Evolutionary conservation across 1,139 yeast genomes (phyloP).

Genomic region (Pichia sorboxylosa): DNA sequence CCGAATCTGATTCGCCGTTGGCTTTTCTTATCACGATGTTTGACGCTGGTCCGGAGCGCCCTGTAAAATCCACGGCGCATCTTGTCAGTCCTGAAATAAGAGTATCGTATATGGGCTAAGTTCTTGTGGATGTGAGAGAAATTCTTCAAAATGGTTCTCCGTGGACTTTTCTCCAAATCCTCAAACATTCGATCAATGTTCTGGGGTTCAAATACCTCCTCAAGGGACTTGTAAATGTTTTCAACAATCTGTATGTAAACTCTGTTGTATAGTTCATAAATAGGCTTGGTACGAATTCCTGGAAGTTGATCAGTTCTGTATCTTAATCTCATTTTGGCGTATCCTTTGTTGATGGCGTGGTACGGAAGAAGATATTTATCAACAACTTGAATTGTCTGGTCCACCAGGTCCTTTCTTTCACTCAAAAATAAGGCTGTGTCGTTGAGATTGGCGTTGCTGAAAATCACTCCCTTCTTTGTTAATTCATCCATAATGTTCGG

Average conservation of each 20-base stretch:
- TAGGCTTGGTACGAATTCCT: conserved; percentile 14
- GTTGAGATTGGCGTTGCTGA: conserved; percentile 31
- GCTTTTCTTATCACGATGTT: too few species aligned
- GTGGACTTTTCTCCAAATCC: conserved; percentile 9
- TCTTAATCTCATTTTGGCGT: conserved; percentile 17
- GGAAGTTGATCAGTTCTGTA: conserved; percentile 15
- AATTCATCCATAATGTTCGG: conserved; percentile 23
- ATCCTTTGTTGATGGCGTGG: conserved; percentile 6
- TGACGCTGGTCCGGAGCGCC: conserved; percentile 3
- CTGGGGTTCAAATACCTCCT: conserved; percentile 4
- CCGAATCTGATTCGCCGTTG: too few species aligned
- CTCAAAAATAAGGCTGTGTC: conserved; percentile 26
- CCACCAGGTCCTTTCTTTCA: conserved; percentile 16
- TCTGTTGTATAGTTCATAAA: conserved; percentile 29
- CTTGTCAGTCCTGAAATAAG: conserved; percentile 5
- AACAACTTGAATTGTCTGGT: conserved; percentile 26
- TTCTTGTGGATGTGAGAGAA: conserved; percentile 7
- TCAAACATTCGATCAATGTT: conserved; percentile 9
- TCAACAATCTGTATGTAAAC: conserved; percentile 33
- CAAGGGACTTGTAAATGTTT: conserved; percentile 12
- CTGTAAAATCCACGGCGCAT: conserved; percentile 6
- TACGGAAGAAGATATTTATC: conserved; percentile 32
- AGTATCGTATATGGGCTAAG: conserved; percentile 7
- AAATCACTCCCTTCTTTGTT: conserved; percentile 24
- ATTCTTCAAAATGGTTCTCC: conserved; percentile 13